phyloP scores from a whole-genome alignment of 1,284 basidiomycete species.

The Cystobasidiaceae sp. region DNA sequence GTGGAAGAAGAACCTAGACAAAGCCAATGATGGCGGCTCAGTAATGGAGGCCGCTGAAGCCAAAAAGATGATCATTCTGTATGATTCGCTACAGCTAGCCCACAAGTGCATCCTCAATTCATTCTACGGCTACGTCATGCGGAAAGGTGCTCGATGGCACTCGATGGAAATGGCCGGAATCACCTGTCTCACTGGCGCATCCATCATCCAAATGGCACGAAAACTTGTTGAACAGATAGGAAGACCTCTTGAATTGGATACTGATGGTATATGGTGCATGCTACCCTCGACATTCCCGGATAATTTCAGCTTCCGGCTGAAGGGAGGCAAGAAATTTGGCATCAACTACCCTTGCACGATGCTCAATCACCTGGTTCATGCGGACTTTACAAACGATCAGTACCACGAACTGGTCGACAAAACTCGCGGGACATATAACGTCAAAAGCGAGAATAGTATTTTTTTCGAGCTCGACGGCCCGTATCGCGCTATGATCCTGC shows the following conservation, averaged over 20 bases:
- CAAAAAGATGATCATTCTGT: conserved; percentile 99
- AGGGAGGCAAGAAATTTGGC: conserved; percentile 76
- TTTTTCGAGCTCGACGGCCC: conserved; percentile 99
- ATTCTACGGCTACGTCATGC: conserved; percentile 99
- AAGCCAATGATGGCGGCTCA: conserved; percentile 59
- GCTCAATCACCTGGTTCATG: conserved; percentile 97
- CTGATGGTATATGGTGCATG: conserved; percentile 99
- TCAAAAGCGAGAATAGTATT: conserved; percentile 98
- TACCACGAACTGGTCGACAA: conserved; percentile 85
- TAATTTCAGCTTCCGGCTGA: conserved; percentile 91
- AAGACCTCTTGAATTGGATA: conserved; percentile 93
- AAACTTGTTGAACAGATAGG: conserved; percentile 92
- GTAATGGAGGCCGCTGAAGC: conserved; percentile 90
- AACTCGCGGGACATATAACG: conserved; percentile 72
- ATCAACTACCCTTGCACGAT: conserved; percentile 99
- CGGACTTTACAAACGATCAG: conserved; percentile 93
- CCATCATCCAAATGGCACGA: conserved; percentile 99
- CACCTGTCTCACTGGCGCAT: conserved; percentile 97
- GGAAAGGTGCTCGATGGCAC: conserved; percentile 98
- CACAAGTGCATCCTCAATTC: conserved; percentile 99
- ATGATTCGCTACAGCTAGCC: conserved; percentile 98
- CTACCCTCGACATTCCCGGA: conserved; percentile 96
- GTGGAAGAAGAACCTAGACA: conserved; percentile 98
- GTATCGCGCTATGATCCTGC: conserved; percentile 98
- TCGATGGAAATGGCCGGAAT: conserved; percentile 99